phyloP scores from a whole-genome alignment of 2,329 filamentous ascomycete genomes.

The Albifimbria verrucaria region DNA sequence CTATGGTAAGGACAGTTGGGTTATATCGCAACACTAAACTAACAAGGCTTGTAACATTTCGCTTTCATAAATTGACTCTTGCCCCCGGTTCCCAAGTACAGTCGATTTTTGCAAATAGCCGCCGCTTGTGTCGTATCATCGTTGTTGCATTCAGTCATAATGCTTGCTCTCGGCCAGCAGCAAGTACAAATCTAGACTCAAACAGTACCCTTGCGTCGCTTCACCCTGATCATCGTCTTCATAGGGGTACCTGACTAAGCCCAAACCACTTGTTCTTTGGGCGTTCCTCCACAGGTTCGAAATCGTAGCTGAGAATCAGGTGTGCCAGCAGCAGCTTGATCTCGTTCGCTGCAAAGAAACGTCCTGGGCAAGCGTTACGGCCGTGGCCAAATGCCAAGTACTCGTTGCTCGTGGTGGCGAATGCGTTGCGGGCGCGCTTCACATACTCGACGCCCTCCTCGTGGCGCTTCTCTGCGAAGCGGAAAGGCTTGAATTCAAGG shows the following conservation, averaged over 20 bases:
- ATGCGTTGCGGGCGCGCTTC: constrained; percentile 23
- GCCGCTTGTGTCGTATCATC: no score
- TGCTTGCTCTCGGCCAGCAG: neutral
- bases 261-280: constrained; percentile 1
- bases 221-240: neutral
- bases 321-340: constrained; percentile 5
- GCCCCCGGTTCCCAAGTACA: no score
- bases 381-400: constrained; percentile 30
- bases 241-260: neutral
- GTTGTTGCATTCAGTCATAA: neutral
- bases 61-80: no score
- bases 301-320: constrained; percentile 3
- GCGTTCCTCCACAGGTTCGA: neutral
- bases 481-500: constrained; percentile 22
- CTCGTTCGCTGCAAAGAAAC: constrained; percentile 5
- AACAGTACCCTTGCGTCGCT: neutral
- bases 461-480: constrained; percentile 17
- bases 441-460: constrained; percentile 18
- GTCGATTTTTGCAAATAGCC: no score
- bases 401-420: constrained; percentile 28
- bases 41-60: no score
- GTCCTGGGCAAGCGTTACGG: constrained; percentile 7
- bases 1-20: no score
- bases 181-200: no score
- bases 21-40: no score